Base-by-base conservation (phyloP, 1,284 basidiomycete species). In the Microbotryum violaceum region DNA sequence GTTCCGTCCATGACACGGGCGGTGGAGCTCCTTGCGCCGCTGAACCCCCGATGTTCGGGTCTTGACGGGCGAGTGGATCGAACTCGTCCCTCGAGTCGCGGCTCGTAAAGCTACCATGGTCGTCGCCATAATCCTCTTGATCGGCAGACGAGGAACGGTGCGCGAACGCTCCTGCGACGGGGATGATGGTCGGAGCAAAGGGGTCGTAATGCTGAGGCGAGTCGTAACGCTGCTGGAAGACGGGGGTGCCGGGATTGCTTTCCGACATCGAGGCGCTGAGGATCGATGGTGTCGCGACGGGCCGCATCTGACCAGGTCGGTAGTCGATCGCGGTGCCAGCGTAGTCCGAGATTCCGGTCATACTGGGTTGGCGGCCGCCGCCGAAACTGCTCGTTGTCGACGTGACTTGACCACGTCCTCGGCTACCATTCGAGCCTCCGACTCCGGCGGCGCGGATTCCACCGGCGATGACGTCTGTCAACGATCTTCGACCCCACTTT, bases 391-490 rank as follows among this genome's bases (percentile, higher is more conserved):
- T 42, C 9, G 37, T 18, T 16, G 37, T 42, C 37, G 37, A 42
- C 12, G 12, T 42, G 2, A 42, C 37, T 42, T 42, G 37, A 18
- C 12, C 37, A 42, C 37, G 37, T 18, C 37, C 37, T 42, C 37
- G 37, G 37, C 37, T 42, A 42, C 33, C 33, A 14, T 37, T 37
- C 33, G 37, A 42, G 6, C 37, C 37, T 10, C 37, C 37, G 12
- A 42, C 37, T 42, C 16, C 37, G 4, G 37, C 37, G 12, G 37
- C 37, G 37, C 37, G 37, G 12, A 42, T 50, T 9, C 61, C 63
- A 23, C 58, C 61, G 6, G 63, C 66, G 23, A 67, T n/a, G 6
- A 58, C 63, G 27, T 65, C 66, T 45, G 63, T 54, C 16, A 65
- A 58, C 14, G 63, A 65, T 16, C 63, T 33, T 1, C 65, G 54